Evolutionary conservation across 352 stramenopile species (phyloP).

Genomic region (Phytophthora fragariae): DNA sequence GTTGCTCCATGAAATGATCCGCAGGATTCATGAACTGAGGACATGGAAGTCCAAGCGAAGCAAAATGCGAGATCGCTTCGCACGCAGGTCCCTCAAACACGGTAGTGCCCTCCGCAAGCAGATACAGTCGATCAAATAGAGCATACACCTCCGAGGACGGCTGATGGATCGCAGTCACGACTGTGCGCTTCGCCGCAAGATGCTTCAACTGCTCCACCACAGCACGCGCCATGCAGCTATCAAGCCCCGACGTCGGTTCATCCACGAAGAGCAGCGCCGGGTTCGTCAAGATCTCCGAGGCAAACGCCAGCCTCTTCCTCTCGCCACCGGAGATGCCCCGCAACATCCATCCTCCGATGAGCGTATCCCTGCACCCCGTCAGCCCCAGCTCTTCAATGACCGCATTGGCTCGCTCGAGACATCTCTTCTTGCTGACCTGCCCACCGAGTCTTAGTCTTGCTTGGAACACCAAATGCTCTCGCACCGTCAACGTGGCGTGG

Average conservation of each 20-base stretch:
- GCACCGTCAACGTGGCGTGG: conserved; percentile 86
- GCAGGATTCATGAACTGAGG: conserved; percentile 55
- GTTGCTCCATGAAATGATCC: conserved; percentile 59
- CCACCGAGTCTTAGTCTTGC: conserved; percentile 74
- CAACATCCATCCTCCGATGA: conserved; percentile 54
- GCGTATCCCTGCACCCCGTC: conserved; percentile 44
- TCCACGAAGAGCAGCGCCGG: conserved; percentile 83
- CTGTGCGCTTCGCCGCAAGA: conserved; percentile 75
- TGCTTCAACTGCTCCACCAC: conserved; percentile 58
- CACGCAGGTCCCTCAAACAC: conserved; percentile 46
- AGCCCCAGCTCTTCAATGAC: conserved; percentile 63
- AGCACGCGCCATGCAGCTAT: conserved; percentile 54
- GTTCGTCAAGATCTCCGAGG: conserved; percentile 79
- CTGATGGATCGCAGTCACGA: conserved; percentile 87
- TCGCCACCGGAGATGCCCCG: conserved; percentile 81
- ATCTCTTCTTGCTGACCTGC: conserved; percentile 25
- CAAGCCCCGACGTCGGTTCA: conserved; percentile 71
- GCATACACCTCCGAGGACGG: conserved; percentile 66
- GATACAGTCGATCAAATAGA: conserved; percentile 49
- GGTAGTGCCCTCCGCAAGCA: conserved; percentile 44
- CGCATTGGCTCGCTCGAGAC: conserved; percentile 37
- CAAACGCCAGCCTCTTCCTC: conserved; percentile 81
- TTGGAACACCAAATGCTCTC: conserved; percentile 86
- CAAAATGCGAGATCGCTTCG: conserved; percentile 45
- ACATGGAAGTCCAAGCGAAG: conserved; percentile 38